Base-by-base conservation (phyloP, 768 basidiomycete genomes). In the Tricholoma hemisulphureum region DNA sequence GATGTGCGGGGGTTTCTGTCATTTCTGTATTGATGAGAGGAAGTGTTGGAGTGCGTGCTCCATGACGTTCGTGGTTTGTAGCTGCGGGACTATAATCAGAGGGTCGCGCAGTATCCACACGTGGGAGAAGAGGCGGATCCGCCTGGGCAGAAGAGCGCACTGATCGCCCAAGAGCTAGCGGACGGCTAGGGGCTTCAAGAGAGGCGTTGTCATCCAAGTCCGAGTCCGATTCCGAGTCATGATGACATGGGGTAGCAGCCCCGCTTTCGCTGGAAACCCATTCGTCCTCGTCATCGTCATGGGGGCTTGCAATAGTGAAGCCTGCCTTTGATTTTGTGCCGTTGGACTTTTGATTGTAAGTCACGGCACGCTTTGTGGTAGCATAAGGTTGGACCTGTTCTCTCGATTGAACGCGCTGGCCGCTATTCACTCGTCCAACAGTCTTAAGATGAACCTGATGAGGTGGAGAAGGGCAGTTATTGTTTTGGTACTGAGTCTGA, bases 241-340 rank as follows among this genome's bases (percentile, higher is more conserved):
- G 58, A 49, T 77, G 73, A 62, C 79, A 80, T 4, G 89, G 89
- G 1, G 89, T 91, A 0, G 75, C 87, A 0, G 83, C 86, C 6
- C 87, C 89, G 64, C 88, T 90, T 70, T 88, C 88, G 67, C 85
- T 89, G 24, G 89, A 91, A 1, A 88, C 79, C 88, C 88, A 91
- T 56, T 84, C 89, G 55, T 89, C 87, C 10, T 88, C 87, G 57
- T 84, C 84, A 11, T 76, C 75, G 6, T 75, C 76, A 21, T 74
- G 71, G 28, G 80, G 73, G 51, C 77, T 80, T 8, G 85, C 76
- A 56, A 88, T 77, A 11, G 82, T 81, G 65, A 90, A 89, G 4
- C 83, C 86, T 21, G 73, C 65, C 66, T 83, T 85, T 10, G 71
- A 67, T 62, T 71, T 74, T 55, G 59, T 66, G 3, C 68, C 72